phyloP scores from a whole-genome alignment of 176 grass and related monocot genomes.

The Chrysopogon serrulatus region DNA sequence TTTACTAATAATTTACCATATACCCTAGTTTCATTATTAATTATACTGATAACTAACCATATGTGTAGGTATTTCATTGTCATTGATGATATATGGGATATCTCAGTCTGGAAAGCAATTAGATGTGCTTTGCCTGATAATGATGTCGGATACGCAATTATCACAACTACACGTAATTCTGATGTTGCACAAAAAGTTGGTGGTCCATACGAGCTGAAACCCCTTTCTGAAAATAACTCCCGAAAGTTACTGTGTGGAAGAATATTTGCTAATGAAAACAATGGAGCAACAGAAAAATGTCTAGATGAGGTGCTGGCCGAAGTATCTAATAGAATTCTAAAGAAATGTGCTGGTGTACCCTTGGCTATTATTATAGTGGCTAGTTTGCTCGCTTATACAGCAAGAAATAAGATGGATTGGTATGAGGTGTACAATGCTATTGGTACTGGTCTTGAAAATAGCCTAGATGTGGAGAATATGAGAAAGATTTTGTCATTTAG shows the following conservation, averaged over 20 bases:
- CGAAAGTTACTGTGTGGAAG: background rate
- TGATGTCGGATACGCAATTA: background rate
- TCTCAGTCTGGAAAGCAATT: background rate
- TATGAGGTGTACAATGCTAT: background rate
- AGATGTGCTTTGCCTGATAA: background rate
- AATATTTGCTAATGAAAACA: background rate
- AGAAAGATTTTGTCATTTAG: background rate
- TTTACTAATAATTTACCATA: background rate
- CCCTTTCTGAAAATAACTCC: background rate
- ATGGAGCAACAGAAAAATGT: background rate
- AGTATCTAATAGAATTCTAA: background rate
- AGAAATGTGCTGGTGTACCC: background rate
- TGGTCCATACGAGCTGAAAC: background rate
- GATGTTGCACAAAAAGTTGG: background rate
- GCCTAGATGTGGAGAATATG: background rate
- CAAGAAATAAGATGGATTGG: background rate
- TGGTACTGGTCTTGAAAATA: background rate
- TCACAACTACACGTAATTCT: background rate
- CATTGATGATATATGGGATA: background rate
- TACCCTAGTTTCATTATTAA: background rate
- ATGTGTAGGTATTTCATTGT: background rate
- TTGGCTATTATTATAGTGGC: background rate
- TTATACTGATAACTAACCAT: background rate
- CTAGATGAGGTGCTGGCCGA: background rate
- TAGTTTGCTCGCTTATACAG: background rate